Base-by-base conservation (phyloP, 1,284 basidiomycete genomes). In the Coniferiporia sulphurascens region DNA sequence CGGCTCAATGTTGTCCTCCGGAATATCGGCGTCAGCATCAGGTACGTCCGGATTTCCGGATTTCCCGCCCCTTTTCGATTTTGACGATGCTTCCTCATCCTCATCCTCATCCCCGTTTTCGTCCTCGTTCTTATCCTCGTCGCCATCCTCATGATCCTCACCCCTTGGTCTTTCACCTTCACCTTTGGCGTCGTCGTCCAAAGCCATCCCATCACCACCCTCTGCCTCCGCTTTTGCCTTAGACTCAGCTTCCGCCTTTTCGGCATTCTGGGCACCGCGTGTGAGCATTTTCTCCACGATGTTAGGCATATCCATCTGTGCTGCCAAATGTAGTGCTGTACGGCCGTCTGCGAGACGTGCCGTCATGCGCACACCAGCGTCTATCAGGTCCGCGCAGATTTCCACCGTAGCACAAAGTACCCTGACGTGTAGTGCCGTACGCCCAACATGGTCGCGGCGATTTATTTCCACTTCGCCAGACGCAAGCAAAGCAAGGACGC, bases 401-500 rank as follows among this genome's bases (percentile, higher is more conserved):
- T 79, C 79, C 1, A 62, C 63, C 0, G 74, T 75, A 50, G 74
- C 72, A 49, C 73, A 73, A 8, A 83, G 59, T 51, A 84, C 76
- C 0, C 83, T 81, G 44, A 84, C 69, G 55, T 85, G 83, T 10
- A 85, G 72, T 3, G 79, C 71, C 1, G 80, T 81, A 2, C 83
- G 78, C 0, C 83, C 84, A 53, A 84, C 81, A 56, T 82, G 79
- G 68, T 85, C 83, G 2, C 83, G 76, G 43, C 74, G 73, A 62
- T 82, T 76, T 13, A 83, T 19, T 61, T 81, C 78, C 49, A 75
- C 68, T 0, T 71, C 76, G 4, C 50, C 55, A 4, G 54, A 52
- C 1, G 55, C 43, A 58, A 83, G 68, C 61, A 82, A 69, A 8
- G 68, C 62, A 9, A 68, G 63, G 7, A 83, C 77, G 1, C 68